Base-by-base conservation (phyloP, 1,284 basidiomycete species). In the Cryptococcus hybrid region DNA sequence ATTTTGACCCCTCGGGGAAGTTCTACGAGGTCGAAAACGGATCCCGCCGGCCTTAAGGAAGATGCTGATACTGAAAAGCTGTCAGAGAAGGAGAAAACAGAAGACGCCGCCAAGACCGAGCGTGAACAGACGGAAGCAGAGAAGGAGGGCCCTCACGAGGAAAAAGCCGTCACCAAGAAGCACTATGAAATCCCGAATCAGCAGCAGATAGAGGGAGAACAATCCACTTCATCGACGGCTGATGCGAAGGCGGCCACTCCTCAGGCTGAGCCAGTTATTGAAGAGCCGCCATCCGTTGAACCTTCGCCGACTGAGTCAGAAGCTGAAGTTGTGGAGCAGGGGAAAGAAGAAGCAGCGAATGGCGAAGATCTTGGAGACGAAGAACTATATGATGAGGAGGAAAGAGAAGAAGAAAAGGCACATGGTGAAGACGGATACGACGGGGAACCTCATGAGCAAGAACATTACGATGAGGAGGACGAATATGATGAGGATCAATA, bases 321-420 rank as follows among this genome's bases (percentile, higher is more conserved):
- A 36, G 11, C 34, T 11, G 44, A 46, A 30, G 34, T n/a, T 5
- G 38, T 9, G 2, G 46, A 58, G 7, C 47, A 13, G 24, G 55
- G 59, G 30, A 61, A 57, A 6, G 60, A 58, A 30, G 53, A 60
- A 11, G 47, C 54, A n/a, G 54, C 59, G 3, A 59, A 61, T 12
- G 61, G 56, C 12, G 64, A 62, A 34, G 57, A 55, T 6, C 34
- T 58, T 5, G 54, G 61, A 3, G 58, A 63, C 7, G 60, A 58
- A 3, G 55, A 62, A 34, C 60, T 61, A 0, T 54, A 56, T 5
- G 54, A 55, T 1, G 56, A 60, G n/a, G 56, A 63, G 1, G 59
- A 63, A 5, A 59, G 64, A 1, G 62, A 68, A 30, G 59, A 61
- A 3, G 60, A n/a, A n/a, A n/a, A 65, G 2, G 60, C 67, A 0